phyloP scores from a whole-genome alignment of 2,329 filamentous ascomycete genomes.

The Hymenoscyphus salicellus region DNA sequence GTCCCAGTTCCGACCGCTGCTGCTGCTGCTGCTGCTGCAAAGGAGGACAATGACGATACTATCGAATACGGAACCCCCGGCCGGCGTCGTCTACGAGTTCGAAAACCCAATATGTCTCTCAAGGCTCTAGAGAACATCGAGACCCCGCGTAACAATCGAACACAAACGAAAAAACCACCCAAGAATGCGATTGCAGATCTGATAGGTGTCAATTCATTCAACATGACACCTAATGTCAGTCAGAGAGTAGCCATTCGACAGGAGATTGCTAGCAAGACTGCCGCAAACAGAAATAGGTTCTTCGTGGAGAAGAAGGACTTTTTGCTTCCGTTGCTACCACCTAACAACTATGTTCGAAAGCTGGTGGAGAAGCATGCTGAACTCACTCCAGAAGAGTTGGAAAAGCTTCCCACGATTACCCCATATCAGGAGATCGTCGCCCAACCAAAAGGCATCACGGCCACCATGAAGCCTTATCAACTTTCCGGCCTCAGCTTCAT shows the following conservation, averaged over 20 bases:
- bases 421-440: conserved; percentile 32
- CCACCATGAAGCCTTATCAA: conserved; percentile 51
- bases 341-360: conserved; percentile 37
- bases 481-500: conserved; percentile 50
- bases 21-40: conserved; percentile 7
- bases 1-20: neutral
- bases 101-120: conserved; percentile 26
- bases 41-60: conserved; percentile 17
- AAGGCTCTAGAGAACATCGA: conserved; percentile 28
- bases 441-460: conserved; percentile 41
- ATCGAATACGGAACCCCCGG: conserved; percentile 20
- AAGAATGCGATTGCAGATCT: conserved; percentile 14
- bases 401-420: conserved; percentile 24
- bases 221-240: conserved; percentile 28
- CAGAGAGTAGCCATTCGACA: conserved; percentile 30
- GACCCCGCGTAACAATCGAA: conserved; percentile 3
- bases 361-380: conserved; percentile 30
- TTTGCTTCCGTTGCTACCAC: conserved; percentile 35
- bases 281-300: conserved; percentile 33
- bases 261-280: conserved; percentile 33
- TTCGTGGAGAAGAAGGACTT: conserved; percentile 36
- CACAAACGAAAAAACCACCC: conserved; percentile 13
- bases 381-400: conserved; percentile 25
- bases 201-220: conserved; percentile 16
- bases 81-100: conserved; percentile 19